phyloP scores from a whole-genome alignment of 2,329 filamentous ascomycete species.

The Endoconidiophora laricicola region DNA sequence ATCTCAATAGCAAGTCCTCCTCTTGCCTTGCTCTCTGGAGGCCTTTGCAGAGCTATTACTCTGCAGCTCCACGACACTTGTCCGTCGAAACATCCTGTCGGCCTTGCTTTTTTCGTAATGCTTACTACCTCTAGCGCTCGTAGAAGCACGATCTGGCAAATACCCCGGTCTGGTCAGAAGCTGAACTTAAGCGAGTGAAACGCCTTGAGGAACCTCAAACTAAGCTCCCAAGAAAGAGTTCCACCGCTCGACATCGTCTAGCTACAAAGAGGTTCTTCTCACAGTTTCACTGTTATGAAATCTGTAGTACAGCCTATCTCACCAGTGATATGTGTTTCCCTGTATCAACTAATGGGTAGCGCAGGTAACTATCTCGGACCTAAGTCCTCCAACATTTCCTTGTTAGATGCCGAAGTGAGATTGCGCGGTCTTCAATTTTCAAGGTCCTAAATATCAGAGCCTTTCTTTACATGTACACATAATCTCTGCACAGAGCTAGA shows the following conservation, averaged over 20 bases:
- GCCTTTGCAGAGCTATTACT: slow-evolving; percentile 26
- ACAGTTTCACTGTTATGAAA: slow-evolving; percentile 19
- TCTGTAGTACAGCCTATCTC: slow-evolving; percentile 12
- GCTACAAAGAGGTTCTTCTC: slow-evolving; percentile 29
- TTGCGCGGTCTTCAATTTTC: slow-evolving; percentile 22
- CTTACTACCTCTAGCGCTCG: slow-evolving; percentile 22
- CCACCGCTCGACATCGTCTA: slow-evolving; percentile 20
- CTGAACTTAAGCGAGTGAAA: slow-evolving; percentile 18
- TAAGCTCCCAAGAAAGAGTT: slow-evolving; percentile 21
- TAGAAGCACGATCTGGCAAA: neutral
- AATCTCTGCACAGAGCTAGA: slow-evolving; percentile 17
- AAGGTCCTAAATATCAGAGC: slow-evolving; percentile 25
- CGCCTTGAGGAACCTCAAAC: slow-evolving; percentile 20
- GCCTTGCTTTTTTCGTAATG: slow-evolving; percentile 25
- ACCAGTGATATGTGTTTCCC: neutral
- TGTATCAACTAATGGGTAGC: neutral
- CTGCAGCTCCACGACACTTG: slow-evolving; percentile 23
- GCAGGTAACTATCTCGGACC: slow-evolving; percentile 3
- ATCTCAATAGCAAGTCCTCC: slow-evolving; percentile 28
- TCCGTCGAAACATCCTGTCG: slow-evolving; percentile 23
- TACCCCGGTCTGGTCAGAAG: slow-evolving; percentile 16
- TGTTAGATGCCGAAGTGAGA: slow-evolving; percentile 28
- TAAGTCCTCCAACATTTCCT: slow-evolving; percentile 12
- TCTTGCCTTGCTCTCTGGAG: slow-evolving; percentile 25
- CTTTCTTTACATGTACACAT: slow-evolving; percentile 32